Base-by-base conservation (phyloP, 1,284 basidiomycete genomes). In the Naganishia liquefaciens region DNA sequence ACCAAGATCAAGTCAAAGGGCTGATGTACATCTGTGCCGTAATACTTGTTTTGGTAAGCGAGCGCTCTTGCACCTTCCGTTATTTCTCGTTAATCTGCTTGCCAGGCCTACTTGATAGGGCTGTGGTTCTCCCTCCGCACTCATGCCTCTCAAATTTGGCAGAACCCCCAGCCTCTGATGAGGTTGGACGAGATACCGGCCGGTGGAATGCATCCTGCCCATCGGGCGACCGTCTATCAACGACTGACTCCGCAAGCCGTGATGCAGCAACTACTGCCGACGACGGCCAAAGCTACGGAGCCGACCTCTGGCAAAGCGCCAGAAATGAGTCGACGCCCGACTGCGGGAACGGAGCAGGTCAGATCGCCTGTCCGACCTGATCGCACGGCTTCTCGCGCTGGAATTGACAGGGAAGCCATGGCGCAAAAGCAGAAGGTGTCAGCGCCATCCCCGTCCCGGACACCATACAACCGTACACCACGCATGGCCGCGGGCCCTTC, bases 121-220 rank as follows among this genome's bases (percentile, higher is more conserved):
- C 82, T 99, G 0, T 99, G 96, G 96, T 99, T 99, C 82, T 98
- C 95, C 51, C 85, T 99, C 21, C 89, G 93, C 51, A 99, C 96
- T 0, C 96, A 99, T 76, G 96, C 96, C 3, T 89, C 90, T 17
- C 96, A 99, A 76, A 99, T 99, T 72, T 99, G 96, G 96, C 94
- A 99, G 76, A 98, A 98, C 74, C 93, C 93, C 2, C 90, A 92
- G 73, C 89, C 88, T 67, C 82, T 93, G 15, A 82, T 93, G 70
- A 87, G 90, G 64, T 81, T 85, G 63, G 90, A 92, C 50, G 72
- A 76, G 55, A 72, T 87, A 17, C 54, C 70, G 51, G 62, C 66
- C 23, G 81, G 84, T 9, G 80, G 77, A 70, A 65, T 76, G 21
- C 70, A 84, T 80, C 69, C 72, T 6, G 74, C 79, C 19, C 83